Percentiles rank a stretch among this genome's conserved stretches.
Conservation (phyloP, 257 asterid genomes). For the Solanum ahanhuiri region DNA sequence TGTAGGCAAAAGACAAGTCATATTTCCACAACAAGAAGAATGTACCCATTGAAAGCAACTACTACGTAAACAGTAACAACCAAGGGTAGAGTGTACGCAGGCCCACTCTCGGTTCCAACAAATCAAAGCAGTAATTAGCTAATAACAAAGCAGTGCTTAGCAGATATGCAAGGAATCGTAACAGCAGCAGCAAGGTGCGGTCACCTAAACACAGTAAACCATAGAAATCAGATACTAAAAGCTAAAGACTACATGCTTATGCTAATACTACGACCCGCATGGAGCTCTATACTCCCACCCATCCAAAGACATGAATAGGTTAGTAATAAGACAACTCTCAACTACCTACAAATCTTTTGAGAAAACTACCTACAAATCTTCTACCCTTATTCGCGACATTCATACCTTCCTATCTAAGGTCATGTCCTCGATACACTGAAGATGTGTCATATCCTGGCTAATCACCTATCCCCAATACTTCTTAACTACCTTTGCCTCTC, state of each 20-base stretch:
- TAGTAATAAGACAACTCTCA: neutral
- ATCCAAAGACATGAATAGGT: neutral
- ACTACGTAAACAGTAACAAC: neutral
- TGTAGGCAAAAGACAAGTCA: neutral
- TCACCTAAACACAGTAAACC: neutral
- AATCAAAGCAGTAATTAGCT: neutral
- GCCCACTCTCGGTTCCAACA: neutral
- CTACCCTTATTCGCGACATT: neutral
- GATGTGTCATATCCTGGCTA: neutral
- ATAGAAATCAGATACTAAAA: neutral
- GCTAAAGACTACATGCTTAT: neutral
- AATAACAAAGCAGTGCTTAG: neutral
- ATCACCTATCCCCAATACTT: neutral
- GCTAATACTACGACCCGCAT: neutral
- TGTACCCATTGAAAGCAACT: neutral
- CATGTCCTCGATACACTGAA: neutral
- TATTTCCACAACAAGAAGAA: neutral
- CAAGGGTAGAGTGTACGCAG: neutral
- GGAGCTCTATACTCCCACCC: neutral
- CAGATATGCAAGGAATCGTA: neutral
- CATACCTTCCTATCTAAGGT: neutral
- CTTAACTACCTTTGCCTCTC: neutral
- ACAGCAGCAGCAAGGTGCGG: neutral
- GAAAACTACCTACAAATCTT: neutral
- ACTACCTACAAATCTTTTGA: neutral